Evolutionary conservation across 1,284 basidiomycete genomes (phyloP).

Genomic region (Wolfiporia cocos): DNA sequence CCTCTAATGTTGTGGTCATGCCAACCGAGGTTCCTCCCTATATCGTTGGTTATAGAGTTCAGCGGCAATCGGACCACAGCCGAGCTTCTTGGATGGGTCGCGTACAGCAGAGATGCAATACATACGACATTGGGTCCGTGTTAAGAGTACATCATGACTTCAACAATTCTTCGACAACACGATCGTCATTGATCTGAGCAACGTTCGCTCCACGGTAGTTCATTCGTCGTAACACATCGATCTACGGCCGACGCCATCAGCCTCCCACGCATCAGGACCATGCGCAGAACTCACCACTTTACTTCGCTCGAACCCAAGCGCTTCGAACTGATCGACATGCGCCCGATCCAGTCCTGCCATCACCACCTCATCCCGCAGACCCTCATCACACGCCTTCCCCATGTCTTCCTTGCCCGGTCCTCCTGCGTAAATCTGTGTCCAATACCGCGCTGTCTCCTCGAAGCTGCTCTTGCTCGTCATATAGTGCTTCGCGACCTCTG

Average conservation of each 20-base stretch:
- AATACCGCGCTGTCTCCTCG: constrained; percentile 90
- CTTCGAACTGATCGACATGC: constrained; percentile 71
- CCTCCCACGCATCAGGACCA: background rate
- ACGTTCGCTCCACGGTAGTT: constrained; percentile 86
- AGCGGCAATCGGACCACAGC: no score
- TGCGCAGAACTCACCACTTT: constrained; percentile 62
- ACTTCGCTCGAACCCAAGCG: constrained; percentile 63
- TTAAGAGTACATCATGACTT: constrained; percentile 23
- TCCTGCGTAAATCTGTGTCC: constrained; percentile 88
- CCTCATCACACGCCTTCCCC: constrained; percentile 20
- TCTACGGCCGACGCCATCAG: constrained; percentile 37
- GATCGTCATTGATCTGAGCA: constrained; percentile 52
- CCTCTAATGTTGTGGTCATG: no score
- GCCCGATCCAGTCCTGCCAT: constrained; percentile 70
- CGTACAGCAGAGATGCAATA: no score
- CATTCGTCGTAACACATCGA: constrained; percentile 79
- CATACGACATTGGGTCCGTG: no score
- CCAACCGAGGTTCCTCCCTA: no score
- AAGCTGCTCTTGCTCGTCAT: constrained; percentile 84
- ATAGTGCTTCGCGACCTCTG: constrained; percentile 97
- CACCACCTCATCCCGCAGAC: constrained; percentile 51
- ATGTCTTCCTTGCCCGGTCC: constrained; percentile 43
- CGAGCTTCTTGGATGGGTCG: no score
- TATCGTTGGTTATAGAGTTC: no score
- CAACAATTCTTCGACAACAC: constrained; percentile 52